Conservation (phyloP, 2,329 filamentous ascomycete genomes). For the Pseudogymnoascus verrucosus region DNA sequence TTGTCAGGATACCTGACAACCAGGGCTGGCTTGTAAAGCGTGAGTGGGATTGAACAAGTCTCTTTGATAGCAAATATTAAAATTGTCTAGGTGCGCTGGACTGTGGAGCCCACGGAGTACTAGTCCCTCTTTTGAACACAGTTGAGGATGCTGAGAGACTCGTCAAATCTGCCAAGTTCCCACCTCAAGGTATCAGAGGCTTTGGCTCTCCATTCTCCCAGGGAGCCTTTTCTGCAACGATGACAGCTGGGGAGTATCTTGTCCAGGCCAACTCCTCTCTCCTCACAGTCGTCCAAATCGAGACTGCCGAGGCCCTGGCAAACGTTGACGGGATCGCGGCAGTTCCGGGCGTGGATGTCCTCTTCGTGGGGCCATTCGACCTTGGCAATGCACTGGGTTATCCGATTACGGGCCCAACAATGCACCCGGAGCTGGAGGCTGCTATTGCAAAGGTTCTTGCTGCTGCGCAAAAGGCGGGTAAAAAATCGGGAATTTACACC, state of each 20-base stretch:
- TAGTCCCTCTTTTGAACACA: slow-evolving; percentile 47
- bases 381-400: slow-evolving; percentile 56
- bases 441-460: slow-evolving; percentile 51
- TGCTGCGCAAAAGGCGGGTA: slow-evolving; percentile 53
- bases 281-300: slow-evolving; percentile 60
- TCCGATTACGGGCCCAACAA: slow-evolving; percentile 52
- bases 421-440: slow-evolving; percentile 48
- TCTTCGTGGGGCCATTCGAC: slow-evolving; percentile 61
- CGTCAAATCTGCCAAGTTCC: slow-evolving; percentile 47
- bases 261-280: slow-evolving; percentile 49
- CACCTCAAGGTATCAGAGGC: slow-evolving; percentile 44
- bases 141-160: slow-evolving; percentile 44
- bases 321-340: slow-evolving; percentile 54
- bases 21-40: slow-evolving; percentile 50
- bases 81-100: slow-evolving; percentile 43
- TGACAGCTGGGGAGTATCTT: slow-evolving; percentile 47
- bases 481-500: slow-evolving; percentile 57
- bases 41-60: slow-evolving; percentile 27
- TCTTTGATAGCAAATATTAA: slow-evolving; percentile 17
- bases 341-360: slow-evolving; percentile 51
- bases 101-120: slow-evolving; percentile 47
- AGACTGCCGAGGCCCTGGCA: slow-evolving; percentile 55
- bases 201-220: slow-evolving; percentile 49
- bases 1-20: slow-evolving; percentile 50
- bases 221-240: slow-evolving; percentile 39